phyloP scores from a whole-genome alignment of 129 eudicot species.

The Logfia minima region DNA sequence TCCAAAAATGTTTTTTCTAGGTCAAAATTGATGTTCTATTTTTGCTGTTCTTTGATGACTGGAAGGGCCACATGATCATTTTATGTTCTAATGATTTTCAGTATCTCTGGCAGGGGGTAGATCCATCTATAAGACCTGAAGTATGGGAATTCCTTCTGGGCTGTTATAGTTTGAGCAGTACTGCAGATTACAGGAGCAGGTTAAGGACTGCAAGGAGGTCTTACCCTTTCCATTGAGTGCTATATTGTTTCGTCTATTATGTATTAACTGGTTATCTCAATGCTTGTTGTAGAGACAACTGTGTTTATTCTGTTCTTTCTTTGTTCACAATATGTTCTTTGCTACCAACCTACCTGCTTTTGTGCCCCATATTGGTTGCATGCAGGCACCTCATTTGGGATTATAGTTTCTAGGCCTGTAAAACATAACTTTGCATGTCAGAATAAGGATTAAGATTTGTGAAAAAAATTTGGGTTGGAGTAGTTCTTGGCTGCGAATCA shows the following conservation, averaged over 20 bases:
- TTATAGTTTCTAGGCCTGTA: constrained; percentile 6
- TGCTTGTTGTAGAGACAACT: constrained; percentile 2
- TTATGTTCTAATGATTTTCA: constrained; percentile 1
- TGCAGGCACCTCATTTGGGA: neutral
- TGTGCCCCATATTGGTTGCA: constrained; percentile 14
- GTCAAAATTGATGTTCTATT: neutral
- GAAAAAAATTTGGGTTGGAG: no score
- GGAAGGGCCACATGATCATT: neutral
- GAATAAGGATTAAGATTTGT: neutral
- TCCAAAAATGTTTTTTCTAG: neutral
- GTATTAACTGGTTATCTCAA: constrained; percentile 21
- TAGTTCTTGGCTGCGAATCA: neutral
- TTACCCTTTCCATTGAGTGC: constrained; percentile 19
- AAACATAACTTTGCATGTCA: constrained; percentile 1
- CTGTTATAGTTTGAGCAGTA: constrained; percentile 83
- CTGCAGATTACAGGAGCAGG: constrained; percentile 72
- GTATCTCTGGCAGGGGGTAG: constrained; percentile 70
- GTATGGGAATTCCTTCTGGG: constrained; percentile 99
- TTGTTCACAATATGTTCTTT: constrained; percentile 6
- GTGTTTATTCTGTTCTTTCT: neutral
- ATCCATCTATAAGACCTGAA: constrained; percentile 94
- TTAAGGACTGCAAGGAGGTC: constrained; percentile 92
- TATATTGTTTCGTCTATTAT: neutral
- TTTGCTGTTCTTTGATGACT: neutral
- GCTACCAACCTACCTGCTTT: constrained; percentile 1